Percentiles rank a stretch among this genome's conserved stretches.
Conservation (phyloP, 2,329 filamentous ascomycete genomes). For the Alternaria rosae region DNA sequence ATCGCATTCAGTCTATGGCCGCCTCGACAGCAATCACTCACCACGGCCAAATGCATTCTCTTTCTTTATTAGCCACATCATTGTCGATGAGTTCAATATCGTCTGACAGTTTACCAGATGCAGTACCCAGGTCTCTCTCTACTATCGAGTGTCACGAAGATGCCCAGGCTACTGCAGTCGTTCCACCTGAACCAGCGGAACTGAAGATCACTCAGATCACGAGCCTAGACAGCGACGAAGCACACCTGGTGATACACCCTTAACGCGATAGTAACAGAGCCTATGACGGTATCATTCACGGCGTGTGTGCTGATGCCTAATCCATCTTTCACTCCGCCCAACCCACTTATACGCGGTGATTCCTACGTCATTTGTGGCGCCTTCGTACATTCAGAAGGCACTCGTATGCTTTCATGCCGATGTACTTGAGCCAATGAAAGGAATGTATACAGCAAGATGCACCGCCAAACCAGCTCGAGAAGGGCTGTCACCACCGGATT, state of each 20-base stretch:
- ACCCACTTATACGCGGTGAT: too few species aligned
- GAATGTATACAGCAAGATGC: too few species aligned
- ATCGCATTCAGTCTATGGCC: not conserved
- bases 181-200: not conserved
- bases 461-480: not conserved
- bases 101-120: not conserved
- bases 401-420: not conserved
- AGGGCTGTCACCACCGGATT: not conserved
- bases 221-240: too few species aligned
- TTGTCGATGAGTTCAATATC: not conserved
- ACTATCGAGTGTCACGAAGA: not conserved
- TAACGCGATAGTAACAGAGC: too few species aligned
- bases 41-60: not conserved
- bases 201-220: not conserved
- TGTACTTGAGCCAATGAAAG: not conserved
- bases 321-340: too few species aligned
- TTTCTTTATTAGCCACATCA: not conserved
- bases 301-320: too few species aligned
- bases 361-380: not conserved
- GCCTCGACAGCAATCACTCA: not conserved
- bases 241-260: too few species aligned
- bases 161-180: not conserved
- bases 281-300: too few species aligned
- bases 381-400: not conserved
- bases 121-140: not conserved